Conservation (phyloP, 257 asterid species). For the Leptodermis oblonga region DNA sequence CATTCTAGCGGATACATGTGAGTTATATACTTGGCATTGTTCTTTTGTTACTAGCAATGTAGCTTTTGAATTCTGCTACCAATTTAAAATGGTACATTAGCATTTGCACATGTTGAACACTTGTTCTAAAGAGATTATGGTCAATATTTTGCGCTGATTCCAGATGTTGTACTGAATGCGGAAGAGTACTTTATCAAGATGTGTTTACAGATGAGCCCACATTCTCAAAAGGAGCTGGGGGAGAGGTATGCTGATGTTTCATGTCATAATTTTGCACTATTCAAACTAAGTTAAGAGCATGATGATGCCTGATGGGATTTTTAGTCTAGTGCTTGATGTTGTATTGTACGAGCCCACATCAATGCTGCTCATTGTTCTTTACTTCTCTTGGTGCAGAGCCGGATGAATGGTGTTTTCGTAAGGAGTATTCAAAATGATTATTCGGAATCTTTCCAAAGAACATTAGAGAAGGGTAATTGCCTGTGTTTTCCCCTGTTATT, state of each 20-base stretch:
- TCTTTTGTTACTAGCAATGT: background rate
- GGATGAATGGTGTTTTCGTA: conserved; percentile 56
- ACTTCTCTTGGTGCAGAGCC: conserved; percentile 36
- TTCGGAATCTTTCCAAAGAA: conserved; percentile 57
- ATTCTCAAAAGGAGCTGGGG: conserved; percentile 21
- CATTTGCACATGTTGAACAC: no score
- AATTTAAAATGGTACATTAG: background rate
- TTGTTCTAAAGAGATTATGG: background rate
- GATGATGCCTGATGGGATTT: background rate
- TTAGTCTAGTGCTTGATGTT: background rate
- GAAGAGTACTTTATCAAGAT: conserved; percentile 22
- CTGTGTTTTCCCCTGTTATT: background rate
- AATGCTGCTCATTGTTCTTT: conserved; percentile 7
- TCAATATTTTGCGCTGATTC: background rate
- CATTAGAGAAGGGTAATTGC: conserved; percentile 45
- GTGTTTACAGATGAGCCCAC: conserved; percentile 23
- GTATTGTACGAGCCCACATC: background rate
- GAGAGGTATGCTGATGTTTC: conserved; percentile 16
- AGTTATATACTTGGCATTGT: background rate
- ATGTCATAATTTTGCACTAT: background rate
- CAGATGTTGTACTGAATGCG: conserved; percentile 25
- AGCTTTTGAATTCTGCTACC: background rate
- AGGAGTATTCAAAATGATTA: conserved; percentile 36
- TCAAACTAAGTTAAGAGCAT: background rate
- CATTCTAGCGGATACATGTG: conserved; percentile 17